Conservation (phyloP, 1,284 basidiomycete species). For the Boletus subluridellus region DNA sequence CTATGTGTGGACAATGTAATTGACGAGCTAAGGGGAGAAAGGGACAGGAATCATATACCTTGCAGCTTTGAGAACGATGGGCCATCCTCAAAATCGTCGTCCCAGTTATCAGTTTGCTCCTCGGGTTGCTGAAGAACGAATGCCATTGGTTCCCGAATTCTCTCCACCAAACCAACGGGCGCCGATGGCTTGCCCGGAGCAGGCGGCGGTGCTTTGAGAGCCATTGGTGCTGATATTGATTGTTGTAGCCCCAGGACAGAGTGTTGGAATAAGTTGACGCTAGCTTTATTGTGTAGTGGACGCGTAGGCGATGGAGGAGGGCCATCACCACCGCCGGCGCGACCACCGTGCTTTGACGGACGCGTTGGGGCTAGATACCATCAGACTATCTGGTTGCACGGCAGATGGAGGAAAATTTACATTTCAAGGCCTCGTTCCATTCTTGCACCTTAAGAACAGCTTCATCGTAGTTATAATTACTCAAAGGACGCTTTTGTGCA, state of each 20-base stretch:
- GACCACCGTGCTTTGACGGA: conserved; percentile 59
- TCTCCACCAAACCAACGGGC: conserved; percentile 47
- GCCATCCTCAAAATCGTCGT: conserved; percentile 94
- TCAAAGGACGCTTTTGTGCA: conserved; percentile 51
- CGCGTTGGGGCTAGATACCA: conserved; percentile 49
- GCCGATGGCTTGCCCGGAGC: conserved; percentile 24
- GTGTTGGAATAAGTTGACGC: conserved; percentile 29
- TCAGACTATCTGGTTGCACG: conserved; percentile 26
- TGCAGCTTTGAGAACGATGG: conserved; percentile 84
- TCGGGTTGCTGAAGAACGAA: conserved; percentile 66
- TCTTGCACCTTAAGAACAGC: conserved; percentile 94
- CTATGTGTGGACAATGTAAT: conserved; percentile 34
- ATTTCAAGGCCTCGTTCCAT: conserved; percentile 96
- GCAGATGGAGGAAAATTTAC: conserved; percentile 38
- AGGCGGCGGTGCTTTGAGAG: conserved; percentile 26
- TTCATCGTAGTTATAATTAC: conserved; percentile 88
- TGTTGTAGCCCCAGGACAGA: conserved; percentile 34
- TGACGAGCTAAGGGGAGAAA: neutral
- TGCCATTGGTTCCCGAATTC: conserved; percentile 52
- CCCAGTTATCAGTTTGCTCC: conserved; percentile 93
- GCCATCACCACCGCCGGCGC: conserved; percentile 34
- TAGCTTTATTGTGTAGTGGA: conserved; percentile 31
- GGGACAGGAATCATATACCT: conserved; percentile 39
- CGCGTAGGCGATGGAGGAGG: conserved; percentile 44
- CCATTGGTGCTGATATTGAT: conserved; percentile 30